A percentile compares a stretch with the other conserved stretches of the same genome.
Conservation (phyloP, 768 basidiomycete species). For the Lactarius deliciosus region DNA sequence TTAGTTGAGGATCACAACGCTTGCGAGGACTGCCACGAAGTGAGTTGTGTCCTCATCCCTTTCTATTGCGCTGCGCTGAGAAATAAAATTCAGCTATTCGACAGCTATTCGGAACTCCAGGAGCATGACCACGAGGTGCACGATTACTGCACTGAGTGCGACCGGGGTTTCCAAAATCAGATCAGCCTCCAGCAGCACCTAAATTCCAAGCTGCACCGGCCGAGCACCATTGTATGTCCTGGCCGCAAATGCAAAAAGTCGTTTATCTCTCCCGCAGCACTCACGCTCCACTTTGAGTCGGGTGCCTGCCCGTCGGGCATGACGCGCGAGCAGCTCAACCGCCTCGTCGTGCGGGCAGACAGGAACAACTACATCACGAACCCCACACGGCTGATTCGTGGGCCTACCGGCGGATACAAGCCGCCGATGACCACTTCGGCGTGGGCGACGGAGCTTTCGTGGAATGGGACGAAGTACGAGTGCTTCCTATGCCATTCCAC, state of each 20-base stretch:
- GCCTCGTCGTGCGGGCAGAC: slow-evolving; percentile 10
- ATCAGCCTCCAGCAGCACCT: slow-evolving; percentile 49
- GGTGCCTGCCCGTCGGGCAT: slow-evolving; percentile 56
- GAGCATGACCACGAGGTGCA: slow-evolving; percentile 31
- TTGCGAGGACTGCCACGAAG: not conserved
- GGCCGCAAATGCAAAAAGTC: slow-evolving; percentile 43
- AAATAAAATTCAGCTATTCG: slow-evolving; percentile 3
- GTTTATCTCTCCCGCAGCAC: slow-evolving; percentile 52
- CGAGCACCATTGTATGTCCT: slow-evolving; percentile 38
- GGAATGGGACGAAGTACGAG: too few relatives aligned
- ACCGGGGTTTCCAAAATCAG: slow-evolving; percentile 43
- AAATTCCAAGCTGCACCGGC: slow-evolving; percentile 51
- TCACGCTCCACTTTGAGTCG: slow-evolving; percentile 62
- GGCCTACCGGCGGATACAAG: not conserved
- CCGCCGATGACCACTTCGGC: not conserved
- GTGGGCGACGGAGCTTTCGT: too few relatives aligned
- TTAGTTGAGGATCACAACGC: slow-evolving; percentile 10
- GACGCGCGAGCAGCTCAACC: slow-evolving; percentile 35
- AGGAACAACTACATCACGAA: slow-evolving; percentile 17
- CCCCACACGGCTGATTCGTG: not conserved
- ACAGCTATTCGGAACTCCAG: not conserved
- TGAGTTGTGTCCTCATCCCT: not conserved
- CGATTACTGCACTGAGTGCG: slow-evolving; percentile 48
- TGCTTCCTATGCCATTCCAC: slow-evolving; percentile 45
- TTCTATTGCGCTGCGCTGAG: not conserved